Percentiles rank a stretch among this genome's conserved stretches.
Evolutionary conservation across 768 basidiomycete species (phyloP).

Genomic region (Floccularia luteovirens): DNA sequence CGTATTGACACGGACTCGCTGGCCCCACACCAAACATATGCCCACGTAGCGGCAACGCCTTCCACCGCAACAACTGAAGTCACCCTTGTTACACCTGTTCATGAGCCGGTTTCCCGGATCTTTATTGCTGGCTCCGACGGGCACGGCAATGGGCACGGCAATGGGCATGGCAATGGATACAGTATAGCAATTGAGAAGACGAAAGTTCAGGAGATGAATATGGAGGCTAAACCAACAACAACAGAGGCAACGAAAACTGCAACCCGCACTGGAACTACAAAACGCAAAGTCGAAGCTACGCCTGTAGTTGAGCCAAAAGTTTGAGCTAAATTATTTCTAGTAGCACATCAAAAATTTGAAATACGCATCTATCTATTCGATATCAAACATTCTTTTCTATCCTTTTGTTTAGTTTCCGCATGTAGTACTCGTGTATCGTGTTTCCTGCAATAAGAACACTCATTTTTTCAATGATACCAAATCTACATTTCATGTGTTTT

Average conservation of each 20-base stretch:
- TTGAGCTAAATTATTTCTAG: too few species aligned
- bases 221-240: neutral
- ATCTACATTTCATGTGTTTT: too few species aligned
- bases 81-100: neutral
- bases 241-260: neutral
- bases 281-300: too few species aligned
- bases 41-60: neutral
- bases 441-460: too few species aligned
- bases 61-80: neutral
- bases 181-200: neutral
- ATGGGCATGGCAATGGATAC: neutral
- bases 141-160: constrained; percentile 1
- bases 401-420: too few species aligned
- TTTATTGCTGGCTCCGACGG: neutral
- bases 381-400: too few species aligned
- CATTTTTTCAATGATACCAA: too few species aligned
- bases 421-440: too few species aligned
- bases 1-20: neutral
- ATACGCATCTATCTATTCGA: too few species aligned
- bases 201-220: neutral
- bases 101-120: neutral
- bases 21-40: neutral
- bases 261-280: too few species aligned
- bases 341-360: too few species aligned
- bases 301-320: too few species aligned